Evolutionary conservation across 2,329 filamentous ascomycete species (phyloP), one percentile per base, ranked within the genome.

Genomic region (Dothiorella sarmentorum): DNA sequence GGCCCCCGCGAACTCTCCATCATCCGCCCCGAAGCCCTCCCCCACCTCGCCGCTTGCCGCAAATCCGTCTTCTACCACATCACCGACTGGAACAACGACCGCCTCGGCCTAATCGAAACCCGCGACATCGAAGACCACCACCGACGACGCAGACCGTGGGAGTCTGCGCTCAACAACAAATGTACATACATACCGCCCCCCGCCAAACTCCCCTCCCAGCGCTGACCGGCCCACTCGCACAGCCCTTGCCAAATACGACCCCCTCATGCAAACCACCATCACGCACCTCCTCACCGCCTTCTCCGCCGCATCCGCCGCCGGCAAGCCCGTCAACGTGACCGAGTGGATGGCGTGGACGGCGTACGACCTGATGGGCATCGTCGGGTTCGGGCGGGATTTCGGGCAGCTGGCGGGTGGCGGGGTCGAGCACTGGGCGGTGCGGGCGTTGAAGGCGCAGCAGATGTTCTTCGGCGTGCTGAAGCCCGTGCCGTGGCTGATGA

Each of bases 281-380:
- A 26, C 24, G 17, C 20, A 29, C 22, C 35, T 58, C 56, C 35
- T 58, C 13, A n/a, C n/a, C 26, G 31, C 27, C 3, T 26, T 58
- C 3, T 11, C 35, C 11, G 77, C 63, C 73, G 75, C 3, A 75
- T 77, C 63, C 67, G 74, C 43, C 76, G 78, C 62, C 68, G 55
- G 42, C 10, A 27, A 64, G 6, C 56, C 3, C 60, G 53, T 73
- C 1, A 61, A 70, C 7, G 67, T 70, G 13, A 70, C 68, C 3
- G 63, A 69, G 37, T 71, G 69, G 71, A 56, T 69, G 24, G 68
- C 73, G 49, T 79, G 71, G 61, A 72, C 79, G 59, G 72, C 74
- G 56, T 76, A 80, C 59, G 79, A 81, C 59, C 70, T 81, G 22
- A 80, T 82, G 73, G 76, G 76, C 9, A 76, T 79, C 57, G 63